phyloP scores from a whole-genome alignment of 345 rosid genomes.

The Lumnitzera racemosa region DNA sequence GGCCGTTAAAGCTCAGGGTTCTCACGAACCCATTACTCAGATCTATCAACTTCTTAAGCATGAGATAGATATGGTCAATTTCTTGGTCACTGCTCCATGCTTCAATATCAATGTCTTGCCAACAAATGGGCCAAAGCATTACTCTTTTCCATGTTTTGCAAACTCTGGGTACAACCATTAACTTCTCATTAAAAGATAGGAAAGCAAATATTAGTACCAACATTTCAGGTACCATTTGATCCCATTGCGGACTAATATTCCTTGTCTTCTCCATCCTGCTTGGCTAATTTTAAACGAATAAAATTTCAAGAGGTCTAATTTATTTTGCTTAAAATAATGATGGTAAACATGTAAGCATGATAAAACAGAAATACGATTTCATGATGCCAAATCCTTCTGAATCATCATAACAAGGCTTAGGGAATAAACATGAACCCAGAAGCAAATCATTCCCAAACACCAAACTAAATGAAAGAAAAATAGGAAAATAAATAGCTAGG shows the following conservation, averaged over 20 bases:
- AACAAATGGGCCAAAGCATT: slow-evolving; percentile 19
- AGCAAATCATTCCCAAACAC: no score
- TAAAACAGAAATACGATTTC: no score
- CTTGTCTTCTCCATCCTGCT: no score
- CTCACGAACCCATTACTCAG: slow-evolving; percentile 22
- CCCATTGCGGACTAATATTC: slow-evolving; percentile 12
- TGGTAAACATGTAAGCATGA: no score
- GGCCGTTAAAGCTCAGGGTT: slow-evolving; percentile 20
- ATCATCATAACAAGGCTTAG: no score
- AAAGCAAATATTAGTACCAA: slow-evolving; percentile 20
- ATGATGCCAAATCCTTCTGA: no score
- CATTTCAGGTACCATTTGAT: slow-evolving; percentile 22
- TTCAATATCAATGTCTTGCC: slow-evolving; percentile 28
- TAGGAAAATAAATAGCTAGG: no score
- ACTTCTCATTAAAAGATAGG: slow-evolving; percentile 16
- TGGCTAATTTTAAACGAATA: no score
- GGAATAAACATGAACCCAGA: no score
- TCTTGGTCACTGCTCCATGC: slow-evolving; percentile 21
- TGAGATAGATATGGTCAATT: slow-evolving; percentile 11
- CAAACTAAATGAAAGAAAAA: no score
- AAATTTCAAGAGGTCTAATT: no score
- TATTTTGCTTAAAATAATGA: no score
- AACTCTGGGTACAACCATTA: slow-evolving; percentile 18
- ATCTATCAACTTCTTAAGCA: slow-evolving; percentile 21
- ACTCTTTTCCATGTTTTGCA: slow-evolving; percentile 24